Evolutionary conservation across 2,329 filamentous ascomycete genomes (phyloP).

Genomic region (Calonectria crousiana): DNA sequence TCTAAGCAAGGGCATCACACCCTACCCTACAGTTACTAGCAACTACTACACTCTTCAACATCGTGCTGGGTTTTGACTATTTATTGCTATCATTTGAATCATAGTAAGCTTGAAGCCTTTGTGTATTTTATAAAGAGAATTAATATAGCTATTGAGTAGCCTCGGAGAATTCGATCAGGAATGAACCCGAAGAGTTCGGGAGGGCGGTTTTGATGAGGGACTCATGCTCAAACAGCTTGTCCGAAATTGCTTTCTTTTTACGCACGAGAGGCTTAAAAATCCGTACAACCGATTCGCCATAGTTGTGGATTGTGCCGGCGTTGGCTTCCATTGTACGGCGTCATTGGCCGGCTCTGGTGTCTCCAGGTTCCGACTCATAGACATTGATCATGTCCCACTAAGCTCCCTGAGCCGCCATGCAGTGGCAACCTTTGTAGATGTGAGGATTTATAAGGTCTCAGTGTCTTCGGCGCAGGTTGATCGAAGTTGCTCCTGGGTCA

Average conservation of each 20-base stretch:
- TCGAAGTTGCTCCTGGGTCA: conserved; percentile 94
- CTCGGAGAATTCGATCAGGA: conserved; percentile 67
- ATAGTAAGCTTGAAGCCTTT: neutral
- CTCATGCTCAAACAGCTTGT: conserved; percentile 95
- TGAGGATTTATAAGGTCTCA: conserved; percentile 93
- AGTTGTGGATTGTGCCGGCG: conserved; percentile 92
- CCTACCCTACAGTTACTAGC: too few relatives aligned
- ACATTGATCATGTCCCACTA: conserved; percentile 97
- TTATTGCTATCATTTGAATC: neutral
- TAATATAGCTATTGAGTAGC: too few relatives aligned
- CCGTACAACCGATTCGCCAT: conserved; percentile 87
- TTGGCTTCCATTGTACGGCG: conserved; percentile 91
- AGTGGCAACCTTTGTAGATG: conserved; percentile 91
- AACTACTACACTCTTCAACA: too few relatives aligned
- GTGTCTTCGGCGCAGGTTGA: conserved; percentile 81
- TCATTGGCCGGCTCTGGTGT: conserved; percentile 91
- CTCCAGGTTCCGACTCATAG: conserved; percentile 86
- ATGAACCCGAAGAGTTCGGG: conserved; percentile 70
- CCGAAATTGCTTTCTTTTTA: conserved; percentile 91
- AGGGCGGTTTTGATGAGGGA: conserved; percentile 77
- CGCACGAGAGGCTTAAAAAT: conserved; percentile 81
- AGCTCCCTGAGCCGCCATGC: conserved; percentile 97
- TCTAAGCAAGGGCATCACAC: too few relatives aligned
- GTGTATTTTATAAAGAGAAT: too few relatives aligned
- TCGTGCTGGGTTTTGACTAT: too few relatives aligned